These are phyloP conservation scores for Zanthoxylum bungeanum DNA, from an alignment of 345 rosid species.

Conservation along the genomic window DNA sequence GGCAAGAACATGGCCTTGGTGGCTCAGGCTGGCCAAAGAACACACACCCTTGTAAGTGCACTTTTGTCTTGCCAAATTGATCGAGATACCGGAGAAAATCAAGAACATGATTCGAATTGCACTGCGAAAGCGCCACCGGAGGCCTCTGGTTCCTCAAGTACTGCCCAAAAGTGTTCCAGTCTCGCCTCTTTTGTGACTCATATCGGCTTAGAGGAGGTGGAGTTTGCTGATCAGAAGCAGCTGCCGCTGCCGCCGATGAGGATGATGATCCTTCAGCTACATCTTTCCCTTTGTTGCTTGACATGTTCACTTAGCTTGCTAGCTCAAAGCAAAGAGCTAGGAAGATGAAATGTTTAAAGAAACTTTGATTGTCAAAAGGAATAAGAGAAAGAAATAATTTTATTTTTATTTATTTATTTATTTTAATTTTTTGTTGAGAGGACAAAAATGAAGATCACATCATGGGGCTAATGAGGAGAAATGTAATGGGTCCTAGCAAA, in stretches of 20 bases:
- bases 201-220: slow-evolving; percentile 67
- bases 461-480: slow-evolving; percentile 49
- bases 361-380: slow-evolving; percentile 24
- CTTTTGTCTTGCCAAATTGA: slow-evolving; percentile 87
- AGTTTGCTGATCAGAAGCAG: slow-evolving; percentile 27
- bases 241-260: slow-evolving; percentile 7
- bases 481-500: slow-evolving; percentile 52
- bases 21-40: slow-evolving; percentile 85
- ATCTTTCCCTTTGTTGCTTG: slow-evolving; percentile 63
- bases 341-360: slow-evolving; percentile 22
- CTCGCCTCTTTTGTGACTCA: slow-evolving; percentile 80
- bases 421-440: background rate
- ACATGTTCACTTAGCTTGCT: slow-evolving; percentile 16
- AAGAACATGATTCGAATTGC: slow-evolving; percentile 63
- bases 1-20: slow-evolving; percentile 75
- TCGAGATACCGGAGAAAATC: slow-evolving; percentile 81
- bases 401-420: background rate
- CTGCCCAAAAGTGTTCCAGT: slow-evolving; percentile 94
- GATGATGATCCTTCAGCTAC: slow-evolving; percentile 64
- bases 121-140: slow-evolving; percentile 65
- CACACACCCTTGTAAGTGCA: slow-evolving; percentile 76
- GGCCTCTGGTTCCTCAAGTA: slow-evolving; percentile 83
- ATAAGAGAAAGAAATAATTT: background rate
- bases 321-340: background rate
- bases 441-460: slow-evolving; percentile 32